These are phyloP conservation scores for Pleodorina starrii DNA, from an alignment of 139 green algal species.

Conservation along the genomic window DNA sequence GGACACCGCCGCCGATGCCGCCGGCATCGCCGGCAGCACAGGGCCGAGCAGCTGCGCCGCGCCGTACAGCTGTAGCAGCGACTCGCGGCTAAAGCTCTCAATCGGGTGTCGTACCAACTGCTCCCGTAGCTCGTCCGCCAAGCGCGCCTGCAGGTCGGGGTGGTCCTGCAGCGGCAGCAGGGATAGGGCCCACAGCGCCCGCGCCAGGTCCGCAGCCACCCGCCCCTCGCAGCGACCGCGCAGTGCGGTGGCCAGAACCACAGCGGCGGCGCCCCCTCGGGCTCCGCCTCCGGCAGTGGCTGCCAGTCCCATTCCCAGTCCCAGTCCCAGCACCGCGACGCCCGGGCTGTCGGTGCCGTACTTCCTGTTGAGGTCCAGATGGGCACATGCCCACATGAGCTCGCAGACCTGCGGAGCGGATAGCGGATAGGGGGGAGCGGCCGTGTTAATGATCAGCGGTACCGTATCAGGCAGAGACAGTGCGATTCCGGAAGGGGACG, in stretches of 20 bases:
- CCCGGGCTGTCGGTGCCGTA: background rate
- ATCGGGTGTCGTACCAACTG: background rate
- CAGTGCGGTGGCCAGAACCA: background rate
- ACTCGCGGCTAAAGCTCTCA: background rate
- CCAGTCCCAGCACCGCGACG: background rate
- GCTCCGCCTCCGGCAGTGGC: background rate
- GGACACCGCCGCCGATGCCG: background rate
- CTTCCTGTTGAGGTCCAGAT: background rate
- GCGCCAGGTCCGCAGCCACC: background rate
- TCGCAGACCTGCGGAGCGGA: background rate
- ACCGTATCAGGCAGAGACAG: background rate
- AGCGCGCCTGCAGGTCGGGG: background rate
- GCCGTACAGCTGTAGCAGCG: slow-evolving; percentile 36
- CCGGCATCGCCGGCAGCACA: background rate
- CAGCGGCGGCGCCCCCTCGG: background rate
- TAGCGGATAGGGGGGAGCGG: background rate
- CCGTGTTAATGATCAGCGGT: background rate
- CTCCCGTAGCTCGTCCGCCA: background rate
- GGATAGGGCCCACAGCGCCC: slow-evolving; percentile 13
- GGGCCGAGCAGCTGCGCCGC: background rate
- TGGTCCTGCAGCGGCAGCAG: background rate
- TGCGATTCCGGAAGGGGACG: too few relatives aligned
- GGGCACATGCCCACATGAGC: slow-evolving; percentile 17
- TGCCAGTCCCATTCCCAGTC: background rate
- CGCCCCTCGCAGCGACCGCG: slow-evolving; percentile 9